Conservation (phyloP, 495 filamentous ascomycete species). For the Neurospora intermedia region DNA sequence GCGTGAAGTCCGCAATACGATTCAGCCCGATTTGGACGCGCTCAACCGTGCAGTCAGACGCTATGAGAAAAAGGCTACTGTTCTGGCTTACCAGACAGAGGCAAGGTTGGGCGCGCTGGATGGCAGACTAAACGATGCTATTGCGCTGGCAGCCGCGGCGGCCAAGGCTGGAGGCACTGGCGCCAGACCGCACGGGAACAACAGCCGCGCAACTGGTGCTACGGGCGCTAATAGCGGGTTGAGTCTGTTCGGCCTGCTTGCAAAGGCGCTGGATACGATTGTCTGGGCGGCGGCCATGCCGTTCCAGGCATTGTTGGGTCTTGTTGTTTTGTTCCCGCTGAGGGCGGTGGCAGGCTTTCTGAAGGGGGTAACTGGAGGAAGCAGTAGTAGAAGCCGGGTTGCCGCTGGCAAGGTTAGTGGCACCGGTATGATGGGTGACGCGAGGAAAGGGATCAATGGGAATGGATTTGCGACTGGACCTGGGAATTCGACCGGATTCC, state of each 20-base stretch:
- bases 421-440: neutral
- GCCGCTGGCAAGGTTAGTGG: neutral
- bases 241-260: neutral
- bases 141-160: slow-evolving; percentile 67
- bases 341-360: slow-evolving; percentile 11
- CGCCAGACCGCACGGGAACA: neutral
- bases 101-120: slow-evolving; percentile 61
- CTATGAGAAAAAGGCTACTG: slow-evolving; percentile 82
- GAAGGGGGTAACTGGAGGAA: neutral
- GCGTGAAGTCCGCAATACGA: slow-evolving; percentile 47
- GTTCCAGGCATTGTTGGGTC: slow-evolving; percentile 14
- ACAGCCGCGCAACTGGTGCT: neutral
- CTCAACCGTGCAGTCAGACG: slow-evolving; percentile 80
- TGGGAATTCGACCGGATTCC: neutral
- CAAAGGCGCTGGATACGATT: neutral
- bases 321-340: slow-evolving; percentile 16
- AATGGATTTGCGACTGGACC: neutral
- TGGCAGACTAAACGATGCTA: slow-evolving; percentile 58
- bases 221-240: neutral
- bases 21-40: slow-evolving; percentile 80
- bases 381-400: neutral
- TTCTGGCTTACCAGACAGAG: slow-evolving; percentile 65
- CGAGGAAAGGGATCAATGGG: neutral
- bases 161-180: slow-evolving; percentile 35
- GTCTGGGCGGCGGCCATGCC: slow-evolving; percentile 21